Percentiles rank a stretch among this genome's conserved stretches.
These are phyloP conservation scores for Pestalotiopsis sp. DNA, from an alignment of 2,329 filamentous ascomycete species.

Conservation along the genomic window DNA sequence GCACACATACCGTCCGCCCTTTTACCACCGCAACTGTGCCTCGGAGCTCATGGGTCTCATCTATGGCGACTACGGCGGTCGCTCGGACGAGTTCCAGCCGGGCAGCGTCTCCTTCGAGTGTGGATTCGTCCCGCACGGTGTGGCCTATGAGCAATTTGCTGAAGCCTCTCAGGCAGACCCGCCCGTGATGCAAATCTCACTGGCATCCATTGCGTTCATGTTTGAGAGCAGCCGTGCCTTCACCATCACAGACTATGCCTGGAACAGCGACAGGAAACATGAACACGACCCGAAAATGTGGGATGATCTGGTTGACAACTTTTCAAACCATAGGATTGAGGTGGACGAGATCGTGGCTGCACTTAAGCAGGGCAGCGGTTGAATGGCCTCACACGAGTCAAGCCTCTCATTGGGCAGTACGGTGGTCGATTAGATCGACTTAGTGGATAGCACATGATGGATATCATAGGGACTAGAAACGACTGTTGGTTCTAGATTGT, in stretches of 20 bases:
- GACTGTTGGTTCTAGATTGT: too few species aligned
- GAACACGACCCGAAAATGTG: conserved; percentile 55
- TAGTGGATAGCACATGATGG: too few species aligned
- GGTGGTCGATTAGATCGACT: background rate
- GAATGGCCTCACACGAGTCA: background rate
- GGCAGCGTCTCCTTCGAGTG: conserved; percentile 45
- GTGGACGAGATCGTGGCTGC: conserved; percentile 2
- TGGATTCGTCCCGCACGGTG: conserved; percentile 51
- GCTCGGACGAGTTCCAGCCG: conserved; percentile 45
- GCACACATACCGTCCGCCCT: conserved; percentile 65
- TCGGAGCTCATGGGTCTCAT: conserved; percentile 60
- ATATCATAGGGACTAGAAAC: too few species aligned
- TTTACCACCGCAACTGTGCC: conserved; percentile 65
- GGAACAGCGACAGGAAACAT: conserved; percentile 37
- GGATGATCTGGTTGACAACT: conserved; percentile 56
- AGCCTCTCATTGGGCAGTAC: background rate
- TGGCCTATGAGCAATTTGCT: conserved; percentile 46
- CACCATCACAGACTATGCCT: conserved; percentile 59
- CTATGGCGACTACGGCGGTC: conserved; percentile 22
- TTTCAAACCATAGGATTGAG: conserved; percentile 32
- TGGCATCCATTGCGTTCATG: conserved; percentile 53
- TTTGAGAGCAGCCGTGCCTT: conserved; percentile 56
- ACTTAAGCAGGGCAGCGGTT: background rate
- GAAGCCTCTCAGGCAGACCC: conserved; percentile 49
- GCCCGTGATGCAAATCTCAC: conserved; percentile 47